Percentiles rank a stretch among this genome's conserved stretches.
phyloP scores from a whole-genome alignment of 768 basidiomycete genomes.

The Leucocoprinus sp. region DNA sequence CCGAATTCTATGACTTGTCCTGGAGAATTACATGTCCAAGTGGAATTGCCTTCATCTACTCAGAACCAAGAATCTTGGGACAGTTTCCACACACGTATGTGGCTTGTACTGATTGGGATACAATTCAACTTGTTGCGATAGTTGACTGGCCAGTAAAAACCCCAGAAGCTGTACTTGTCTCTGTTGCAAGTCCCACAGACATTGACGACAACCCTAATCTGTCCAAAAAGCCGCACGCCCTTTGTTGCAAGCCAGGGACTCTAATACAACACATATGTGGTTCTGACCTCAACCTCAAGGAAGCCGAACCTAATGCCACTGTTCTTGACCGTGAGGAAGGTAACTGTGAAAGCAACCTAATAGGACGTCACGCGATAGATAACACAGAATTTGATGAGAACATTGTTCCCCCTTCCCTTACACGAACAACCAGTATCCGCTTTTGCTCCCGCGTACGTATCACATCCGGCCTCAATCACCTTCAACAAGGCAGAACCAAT shows the following conservation, averaged over 20 bases:
- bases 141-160: not conserved
- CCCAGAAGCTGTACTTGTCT: not conserved
- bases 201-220: not conserved
- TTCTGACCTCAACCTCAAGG: not conserved
- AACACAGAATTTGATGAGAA: not conserved
- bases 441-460: conserved; percentile 76
- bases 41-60: conserved; percentile 2
- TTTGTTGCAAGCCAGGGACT: not conserved
- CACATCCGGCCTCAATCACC: conserved; percentile 54
- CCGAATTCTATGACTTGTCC: not conserved
- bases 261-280: not conserved
- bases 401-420: conserved; percentile 10
- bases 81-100: conserved; percentile 3
- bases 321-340: not conserved
- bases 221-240: not conserved
- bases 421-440: conserved; percentile 34
- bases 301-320: not conserved
- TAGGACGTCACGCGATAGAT: not conserved
- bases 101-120: not conserved
- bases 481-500: conserved; percentile 20
- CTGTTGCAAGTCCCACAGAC: not conserved
- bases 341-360: not conserved
- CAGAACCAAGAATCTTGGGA: conserved; percentile 4
- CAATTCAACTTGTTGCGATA: not conserved
- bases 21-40: not conserved